Conservation (phyloP, 2,329 filamentous ascomycete species). For the Xylaria sp. region DNA sequence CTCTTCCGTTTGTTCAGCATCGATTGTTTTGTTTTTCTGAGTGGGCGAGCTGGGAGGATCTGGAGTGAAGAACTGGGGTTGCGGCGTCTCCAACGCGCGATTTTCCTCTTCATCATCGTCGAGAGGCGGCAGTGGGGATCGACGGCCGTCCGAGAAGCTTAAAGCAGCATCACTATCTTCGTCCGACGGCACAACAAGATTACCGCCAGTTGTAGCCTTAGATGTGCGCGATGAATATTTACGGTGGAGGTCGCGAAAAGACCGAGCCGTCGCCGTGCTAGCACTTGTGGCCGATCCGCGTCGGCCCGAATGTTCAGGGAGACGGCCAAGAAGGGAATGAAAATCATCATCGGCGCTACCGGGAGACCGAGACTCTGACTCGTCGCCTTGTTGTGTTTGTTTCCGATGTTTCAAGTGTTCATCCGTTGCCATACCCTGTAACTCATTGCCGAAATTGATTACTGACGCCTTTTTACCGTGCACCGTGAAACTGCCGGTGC, state of each 20-base stretch:
- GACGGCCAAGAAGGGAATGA: slow-evolving; percentile 55
- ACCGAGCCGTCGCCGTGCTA: slow-evolving; percentile 70
- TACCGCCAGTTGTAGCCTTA: slow-evolving; percentile 48
- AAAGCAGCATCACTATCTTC: slow-evolving; percentile 65
- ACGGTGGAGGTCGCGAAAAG: slow-evolving; percentile 66
- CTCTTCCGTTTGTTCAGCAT: slow-evolving; percentile 32
- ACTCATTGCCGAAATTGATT: slow-evolving; percentile 92
- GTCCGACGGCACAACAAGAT: slow-evolving; percentile 57
- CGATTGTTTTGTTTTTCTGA: slow-evolving; percentile 26
- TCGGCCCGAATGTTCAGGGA: slow-evolving; percentile 53
- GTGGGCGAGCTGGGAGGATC: slow-evolving; percentile 46
- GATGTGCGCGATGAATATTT: slow-evolving; percentile 61
- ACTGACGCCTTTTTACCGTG: slow-evolving; percentile 98
- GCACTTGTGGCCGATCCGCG: slow-evolving; percentile 67
- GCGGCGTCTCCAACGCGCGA: slow-evolving; percentile 25
- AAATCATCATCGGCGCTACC: slow-evolving; percentile 56
- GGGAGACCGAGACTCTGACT: slow-evolving; percentile 43
- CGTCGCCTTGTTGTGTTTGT: slow-evolving; percentile 50
- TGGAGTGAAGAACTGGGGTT: slow-evolving; percentile 49
- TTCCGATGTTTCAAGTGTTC: slow-evolving; percentile 72
- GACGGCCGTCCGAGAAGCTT: slow-evolving; percentile 64
- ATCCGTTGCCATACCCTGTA: slow-evolving; percentile 77
- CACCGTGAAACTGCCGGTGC: slow-evolving; percentile 88
- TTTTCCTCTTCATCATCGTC: slow-evolving; percentile 40
- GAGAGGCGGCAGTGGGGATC: slow-evolving; percentile 60